Evolutionary conservation across 257 asterid species (phyloP), one percentile per base, ranked within the genome.

Genomic region (Salvia splendens): DNA sequence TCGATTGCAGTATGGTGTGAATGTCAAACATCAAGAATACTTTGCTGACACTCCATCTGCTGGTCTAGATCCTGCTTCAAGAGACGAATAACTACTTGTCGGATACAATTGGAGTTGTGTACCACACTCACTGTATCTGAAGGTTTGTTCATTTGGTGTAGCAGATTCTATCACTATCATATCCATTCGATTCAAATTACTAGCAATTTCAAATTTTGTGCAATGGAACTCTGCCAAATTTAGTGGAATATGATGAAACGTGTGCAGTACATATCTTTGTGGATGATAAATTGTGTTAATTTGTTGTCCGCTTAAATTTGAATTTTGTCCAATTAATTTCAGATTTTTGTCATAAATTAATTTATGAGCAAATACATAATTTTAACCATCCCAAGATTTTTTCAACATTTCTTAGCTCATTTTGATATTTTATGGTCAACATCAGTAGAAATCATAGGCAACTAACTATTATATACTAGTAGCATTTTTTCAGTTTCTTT

Each of bases 21-120:
- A 92, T 58, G 95, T 88, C 61, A 92, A 89, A 75, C 98, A 92
- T 82, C 98, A 86, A 78, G 98, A 89, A 43, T 92, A 92, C 79
- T 92, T 82, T 73, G 97, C 96, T 7, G 97, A 89, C 70, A 86
- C 90, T 77, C 90, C 98, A 47, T 83, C 95, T 64, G 96, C 95
- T 57, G 97, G 97, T 61, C 66, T 89, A 69, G 98, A 89, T 68
- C 77, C 95, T 58, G 83, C 78, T 56, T 52, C 87, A 40, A 85
- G 85, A 79, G 97, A 89, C 0, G 95, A 89, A 75, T 89, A 77
- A 87, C 7, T 6, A 36, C 16, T 53, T 15, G 15, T 12, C 40
- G 6, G 24, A 35, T 11, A 28, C 60, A 11, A n/a, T 6, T 20
- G 32, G 74, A 30, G 55, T 11, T 66, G 12, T 53, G 8, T 42